Base-by-base conservation (phyloP, 306 rosid genomes). In the Lathyrus sativus region DNA sequence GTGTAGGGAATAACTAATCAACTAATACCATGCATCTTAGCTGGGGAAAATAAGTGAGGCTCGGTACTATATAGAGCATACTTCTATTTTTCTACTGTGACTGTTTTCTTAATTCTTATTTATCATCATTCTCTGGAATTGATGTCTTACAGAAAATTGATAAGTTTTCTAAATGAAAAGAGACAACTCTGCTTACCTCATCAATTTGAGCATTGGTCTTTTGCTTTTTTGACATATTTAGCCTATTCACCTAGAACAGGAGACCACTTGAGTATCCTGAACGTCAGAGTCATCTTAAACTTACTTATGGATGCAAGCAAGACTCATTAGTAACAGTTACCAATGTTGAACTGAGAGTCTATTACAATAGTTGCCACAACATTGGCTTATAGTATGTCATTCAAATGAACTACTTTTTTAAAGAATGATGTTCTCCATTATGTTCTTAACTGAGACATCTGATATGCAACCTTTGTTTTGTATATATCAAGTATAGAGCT, bases 381-480 rank as follows among this genome's bases (percentile, higher is more conserved):
- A n/a, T n/a, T n/a, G n/a, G n/a, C n/a, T n/a, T n/a, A n/a, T n/a
- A n/a, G n/a, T n/a, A n/a, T n/a, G n/a, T n/a, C n/a, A n/a, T n/a
- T n/a, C n/a, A n/a, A n/a, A n/a, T n/a, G n/a, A n/a, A n/a, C n/a
- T n/a, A n/a, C n/a, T n/a, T n/a, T n/a, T n/a, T n/a, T n/a, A n/a
- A n/a, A n/a, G n/a, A n/a, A n/a, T n/a, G n/a, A 39, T 66, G 63
- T 74, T 29, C 18, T 37, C 67, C 53, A 57, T 22, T 14, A 48
- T 67, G 57, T 39, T 51, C 51, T 65, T 70, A 51, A 13, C 61
- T 37, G 43, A 61, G 26, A 44, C 31, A 28, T 71, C 73, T 42
- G 56, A 75, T 41, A 15, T 65, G 67, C 28, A 33, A 58, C 33
- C 51, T 24, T 54, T 46, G 48, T 71, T 72, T 72, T 65, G 57